phyloP scores from a whole-genome alignment of 1,139 yeast genomes.

The Zygosaccharomyces sapae region DNA sequence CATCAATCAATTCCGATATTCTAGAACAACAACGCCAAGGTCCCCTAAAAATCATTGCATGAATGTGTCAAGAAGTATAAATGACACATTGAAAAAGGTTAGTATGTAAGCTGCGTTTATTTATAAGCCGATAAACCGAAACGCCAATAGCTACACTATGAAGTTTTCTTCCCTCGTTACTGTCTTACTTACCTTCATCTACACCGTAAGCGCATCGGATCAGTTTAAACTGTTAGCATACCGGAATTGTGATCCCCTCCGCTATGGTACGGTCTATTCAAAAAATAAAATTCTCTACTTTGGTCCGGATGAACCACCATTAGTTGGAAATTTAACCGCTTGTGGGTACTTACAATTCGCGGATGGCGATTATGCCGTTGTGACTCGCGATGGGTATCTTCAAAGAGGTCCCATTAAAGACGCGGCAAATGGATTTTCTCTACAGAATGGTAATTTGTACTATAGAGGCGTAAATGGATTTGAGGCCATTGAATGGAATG shows the following conservation, averaged over 20 bases:
- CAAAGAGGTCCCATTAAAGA: neutral
- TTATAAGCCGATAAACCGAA: too few relatives aligned
- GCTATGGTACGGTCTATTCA: neutral
- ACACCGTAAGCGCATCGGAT: neutral
- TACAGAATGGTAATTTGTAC: neutral
- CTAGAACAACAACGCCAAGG: too few relatives aligned
- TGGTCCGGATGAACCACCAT: neutral
- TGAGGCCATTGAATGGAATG: neutral
- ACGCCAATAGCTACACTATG: neutral
- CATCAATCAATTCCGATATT: too few relatives aligned
- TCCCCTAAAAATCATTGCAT: too few relatives aligned
- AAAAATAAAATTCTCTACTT: neutral
- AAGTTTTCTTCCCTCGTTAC: neutral
- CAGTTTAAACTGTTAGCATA: conserved; percentile 1
- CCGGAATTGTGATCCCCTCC: neutral
- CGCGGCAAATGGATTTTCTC: neutral
- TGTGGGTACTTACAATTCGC: neutral
- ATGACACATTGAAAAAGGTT: too few relatives aligned
- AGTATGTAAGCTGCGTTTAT: too few relatives aligned
- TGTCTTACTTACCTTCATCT: neutral
- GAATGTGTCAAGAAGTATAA: too few relatives aligned
- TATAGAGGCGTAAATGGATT: neutral
- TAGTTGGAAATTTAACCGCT: neutral
- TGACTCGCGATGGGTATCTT: neutral
- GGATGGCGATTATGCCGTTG: conserved; percentile 1